Conservation (phyloP, 1,284 basidiomycete species). For the Cryptococcus deneoformans region DNA sequence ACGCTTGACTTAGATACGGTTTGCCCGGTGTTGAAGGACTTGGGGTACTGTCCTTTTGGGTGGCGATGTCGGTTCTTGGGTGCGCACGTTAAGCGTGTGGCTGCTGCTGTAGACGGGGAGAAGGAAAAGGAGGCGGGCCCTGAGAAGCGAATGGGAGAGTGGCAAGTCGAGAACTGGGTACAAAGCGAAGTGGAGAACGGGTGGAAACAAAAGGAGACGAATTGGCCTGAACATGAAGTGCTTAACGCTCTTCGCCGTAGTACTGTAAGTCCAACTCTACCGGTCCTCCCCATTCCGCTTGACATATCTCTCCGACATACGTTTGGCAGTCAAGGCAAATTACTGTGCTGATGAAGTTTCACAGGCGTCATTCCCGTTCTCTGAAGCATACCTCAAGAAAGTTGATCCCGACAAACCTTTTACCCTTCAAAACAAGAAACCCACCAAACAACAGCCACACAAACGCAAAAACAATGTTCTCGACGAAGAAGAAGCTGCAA, state of each 20-base stretch:
- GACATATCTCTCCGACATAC: no score
- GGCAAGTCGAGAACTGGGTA: conserved; percentile 20
- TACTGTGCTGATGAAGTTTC: no score
- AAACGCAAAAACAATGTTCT: conserved; percentile 16
- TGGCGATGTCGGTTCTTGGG: conserved; percentile 90
- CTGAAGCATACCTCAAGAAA: conserved; percentile 65
- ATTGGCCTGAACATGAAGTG: conserved; percentile 61
- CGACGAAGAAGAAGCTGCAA: conserved; percentile 14
- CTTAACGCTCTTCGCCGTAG: conserved; percentile 63
- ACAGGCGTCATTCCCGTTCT: conserved; percentile 61
- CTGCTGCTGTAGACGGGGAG: conserved; percentile 1
- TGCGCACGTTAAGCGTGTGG: conserved; percentile 57
- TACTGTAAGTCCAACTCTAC: conserved; percentile 62
- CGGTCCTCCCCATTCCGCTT: no score
- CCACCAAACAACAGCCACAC: conserved; percentile 1
- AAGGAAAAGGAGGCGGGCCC: conserved; percentile 30
- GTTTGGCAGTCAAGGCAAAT: background rate
- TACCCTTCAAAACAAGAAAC: conserved; percentile 18
- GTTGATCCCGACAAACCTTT: conserved; percentile 53
- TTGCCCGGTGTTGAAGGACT: conserved; percentile 71
- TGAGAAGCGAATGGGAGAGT: conserved; percentile 28
- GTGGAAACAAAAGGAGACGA: conserved; percentile 65
- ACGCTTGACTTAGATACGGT: conserved; percentile 31
- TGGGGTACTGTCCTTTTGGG: conserved; percentile 79
- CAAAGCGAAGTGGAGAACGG: conserved; percentile 39